Base-by-base conservation (phyloP, 768 basidiomycete species). In the Mycena leptocephala region DNA sequence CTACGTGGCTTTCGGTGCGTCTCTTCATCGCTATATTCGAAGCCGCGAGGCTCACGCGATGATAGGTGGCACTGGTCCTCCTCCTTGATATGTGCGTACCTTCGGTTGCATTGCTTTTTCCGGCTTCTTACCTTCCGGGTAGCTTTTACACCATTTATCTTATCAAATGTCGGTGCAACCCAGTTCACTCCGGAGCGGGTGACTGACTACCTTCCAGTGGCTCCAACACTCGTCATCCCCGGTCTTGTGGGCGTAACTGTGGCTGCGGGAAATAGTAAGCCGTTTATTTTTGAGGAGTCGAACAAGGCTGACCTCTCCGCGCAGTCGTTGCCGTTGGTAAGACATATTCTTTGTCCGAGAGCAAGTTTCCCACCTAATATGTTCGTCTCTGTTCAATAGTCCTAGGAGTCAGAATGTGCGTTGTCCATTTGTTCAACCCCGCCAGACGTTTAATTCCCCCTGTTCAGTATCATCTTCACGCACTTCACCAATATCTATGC, bases 341-440 rank as follows among this genome's bases (percentile, higher is more conserved):
- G 55, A 20, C 20, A 20, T 13, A 33, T 58, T 22, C 55, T 58
- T 48, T n/a, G n/a, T n/a, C n/a, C n/a, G n/a, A n/a, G n/a, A n/a
- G n/a, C n/a, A n/a, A n/a, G n/a, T n/a, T n/a, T n/a, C 8, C 43
- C 6, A 10, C 18, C 22, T 16, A 46, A 46, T 18, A 33, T 39
- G 24, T 30, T 68, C 33, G 18, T 35, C 3, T 7, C 32, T 28
- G 13, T 33, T 3, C 16, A 11, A 13, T 35, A 67, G 72, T 53
- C n/a, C 66, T 74, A 20, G 72, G 72, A 28, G 72, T 68, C 56
- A 66, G n/a, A n/a, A 67, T 73, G 72, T 73, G 39, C 43, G 72
- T 39, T 30, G 28, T 43, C 7, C 16, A 7, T n/a, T 41, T 20
- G 11, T 26, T 53, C 48, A 30, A 9, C 7, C 11, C 20, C 35